Base-by-base conservation (phyloP, 352 stramenopile genomes). In the Globisporangium ultimum region DNA sequence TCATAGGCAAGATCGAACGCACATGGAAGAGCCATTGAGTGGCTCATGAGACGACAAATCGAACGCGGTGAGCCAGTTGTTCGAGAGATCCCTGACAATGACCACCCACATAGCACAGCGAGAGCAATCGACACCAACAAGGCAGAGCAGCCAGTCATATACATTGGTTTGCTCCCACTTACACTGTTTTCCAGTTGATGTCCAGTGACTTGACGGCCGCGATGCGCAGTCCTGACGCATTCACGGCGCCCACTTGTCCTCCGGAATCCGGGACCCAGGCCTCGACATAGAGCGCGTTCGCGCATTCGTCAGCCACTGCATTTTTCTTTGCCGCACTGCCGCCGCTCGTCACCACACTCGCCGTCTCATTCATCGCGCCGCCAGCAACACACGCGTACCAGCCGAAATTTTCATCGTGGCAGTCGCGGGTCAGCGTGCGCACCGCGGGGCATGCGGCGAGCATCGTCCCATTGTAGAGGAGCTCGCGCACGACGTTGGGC, bases 31-130 rank as follows among this genome's bases (percentile, higher is more conserved):
- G 47, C 1, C 36, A 7, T 17, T 46, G 34, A 28, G 48, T 48
- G 36, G 42, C 28, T 10, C 15, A 13, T 32, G 17, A 45, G 12
- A 24, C 52, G 59, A 51, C 21, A 65, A 15, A 45, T 60, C 32
- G 46, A 65, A 60, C 17, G 32, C 52, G 9, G 47, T 60, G 34
- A 65, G 52, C 45, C 50, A 40, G 32, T 65, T 65, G 46, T 40
- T 36, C 1, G 59, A 65, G 20, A 65, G 38, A 38, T 65, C 46
- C 12, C 59, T 65, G 20, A 10, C 8, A 36, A 36, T 36, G 28
- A 10, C 14, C 5, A 17, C 38, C 15, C 5, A 24, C 36, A 51
- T 6, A 32, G 40, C 40, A 18, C 40, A 4, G 1, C 7, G 22
- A 10, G 11, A 3, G 10, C 1, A 12, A 51, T 8, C n/a, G 18